Conservation (phyloP, 345 rosid genomes). For the Eucalyptus rudis region DNA sequence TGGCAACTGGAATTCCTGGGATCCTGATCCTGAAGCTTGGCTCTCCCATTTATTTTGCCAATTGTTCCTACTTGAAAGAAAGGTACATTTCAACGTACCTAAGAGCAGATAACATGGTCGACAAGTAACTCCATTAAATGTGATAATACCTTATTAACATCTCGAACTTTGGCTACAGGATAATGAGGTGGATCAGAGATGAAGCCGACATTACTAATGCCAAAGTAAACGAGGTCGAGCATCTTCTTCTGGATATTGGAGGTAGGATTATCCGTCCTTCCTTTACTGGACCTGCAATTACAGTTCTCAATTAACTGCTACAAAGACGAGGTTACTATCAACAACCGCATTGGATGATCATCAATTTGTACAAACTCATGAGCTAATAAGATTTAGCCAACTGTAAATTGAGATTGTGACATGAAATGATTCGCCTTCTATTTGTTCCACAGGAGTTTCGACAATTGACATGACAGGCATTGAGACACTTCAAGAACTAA, state of each 20-base stretch:
- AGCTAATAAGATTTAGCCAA: background rate
- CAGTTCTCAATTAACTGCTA: background rate
- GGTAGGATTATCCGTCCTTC: slow-evolving; percentile 14
- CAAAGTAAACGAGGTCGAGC: slow-evolving; percentile 22
- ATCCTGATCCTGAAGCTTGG: slow-evolving; percentile 61
- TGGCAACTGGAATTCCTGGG: slow-evolving; percentile 22
- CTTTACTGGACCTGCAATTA: background rate
- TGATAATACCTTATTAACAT: background rate
- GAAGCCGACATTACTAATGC: slow-evolving; percentile 11
- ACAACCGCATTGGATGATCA: background rate
- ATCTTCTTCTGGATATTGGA: slow-evolving; percentile 59
- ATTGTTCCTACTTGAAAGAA: slow-evolving; percentile 56
- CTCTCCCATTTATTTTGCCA: slow-evolving; percentile 85
- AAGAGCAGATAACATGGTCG: background rate
- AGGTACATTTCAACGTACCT: slow-evolving; percentile 15
- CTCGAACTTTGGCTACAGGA: slow-evolving; percentile 8
- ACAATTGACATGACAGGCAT: slow-evolving; percentile 71
- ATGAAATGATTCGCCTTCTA: background rate
- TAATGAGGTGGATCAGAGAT: slow-evolving; percentile 53
- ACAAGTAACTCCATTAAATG: background rate
- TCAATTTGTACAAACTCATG: background rate
- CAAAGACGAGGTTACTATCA: background rate
- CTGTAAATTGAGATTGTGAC: background rate
- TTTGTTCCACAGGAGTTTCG: slow-evolving; percentile 37
- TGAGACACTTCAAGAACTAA: slow-evolving; percentile 45